A percentile compares a stretch with the other conserved stretches of the same genome.
Evolutionary conservation across 139 green algal species (phyloP).

Genomic region (Chlamydomonas applanata): DNA sequence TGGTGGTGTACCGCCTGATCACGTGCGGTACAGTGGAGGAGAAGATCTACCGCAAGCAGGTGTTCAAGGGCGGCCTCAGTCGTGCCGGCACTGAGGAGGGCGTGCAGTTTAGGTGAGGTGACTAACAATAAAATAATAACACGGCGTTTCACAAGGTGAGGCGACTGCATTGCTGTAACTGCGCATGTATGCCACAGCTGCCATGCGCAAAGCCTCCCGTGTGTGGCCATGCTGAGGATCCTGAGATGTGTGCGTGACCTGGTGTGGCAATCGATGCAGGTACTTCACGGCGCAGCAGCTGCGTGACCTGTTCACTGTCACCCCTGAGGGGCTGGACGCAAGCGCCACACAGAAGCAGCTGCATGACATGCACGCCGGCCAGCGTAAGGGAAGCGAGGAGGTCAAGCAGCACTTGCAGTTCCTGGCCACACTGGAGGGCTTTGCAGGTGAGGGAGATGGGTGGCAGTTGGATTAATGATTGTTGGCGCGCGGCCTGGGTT

Average conservation of each 20-base stretch:
- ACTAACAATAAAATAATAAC: not conserved
- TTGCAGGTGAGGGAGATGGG: constrained; percentile 34
- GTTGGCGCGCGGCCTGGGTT: not conserved
- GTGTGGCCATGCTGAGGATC: not conserved
- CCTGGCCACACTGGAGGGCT: constrained; percentile 38
- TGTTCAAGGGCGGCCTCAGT: constrained; percentile 81
- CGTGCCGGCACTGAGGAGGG: constrained; percentile 74
- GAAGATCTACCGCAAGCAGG: constrained; percentile 87
- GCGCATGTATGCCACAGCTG: not conserved
- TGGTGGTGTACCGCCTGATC: constrained; percentile 87
- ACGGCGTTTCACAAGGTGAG: not conserved
- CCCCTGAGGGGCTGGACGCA: constrained; percentile 42
- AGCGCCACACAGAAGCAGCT: constrained; percentile 72
- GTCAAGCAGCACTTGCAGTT: constrained; percentile 51
- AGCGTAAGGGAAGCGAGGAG: constrained; percentile 42
- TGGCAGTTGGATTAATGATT: not conserved
- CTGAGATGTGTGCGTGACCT: no score
- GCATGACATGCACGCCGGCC: constrained; percentile 56
- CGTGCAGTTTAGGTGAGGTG: constrained; percentile 63
- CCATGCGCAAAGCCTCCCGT: not conserved
- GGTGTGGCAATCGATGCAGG: no score
- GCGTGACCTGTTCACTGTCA: constrained; percentile 74
- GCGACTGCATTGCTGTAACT: not conserved
- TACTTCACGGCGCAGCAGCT: constrained; percentile 70
- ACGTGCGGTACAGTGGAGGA: constrained; percentile 89